Evolutionary conservation across 805 yeast genomes (phyloP).

Genomic region (Candida alai): DNA sequence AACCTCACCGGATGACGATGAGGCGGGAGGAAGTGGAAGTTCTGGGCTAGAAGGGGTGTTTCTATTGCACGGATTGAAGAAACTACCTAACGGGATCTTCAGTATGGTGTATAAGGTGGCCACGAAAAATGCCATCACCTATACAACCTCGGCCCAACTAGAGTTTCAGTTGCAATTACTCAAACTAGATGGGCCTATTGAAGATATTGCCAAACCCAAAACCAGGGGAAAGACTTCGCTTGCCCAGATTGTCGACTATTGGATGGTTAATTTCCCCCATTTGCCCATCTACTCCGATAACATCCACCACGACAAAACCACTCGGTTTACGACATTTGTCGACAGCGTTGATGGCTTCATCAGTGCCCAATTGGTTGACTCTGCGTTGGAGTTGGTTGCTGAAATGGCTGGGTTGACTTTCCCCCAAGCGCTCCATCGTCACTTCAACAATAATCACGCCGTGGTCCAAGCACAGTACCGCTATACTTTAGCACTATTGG

Average conservation of each 20-base stretch:
- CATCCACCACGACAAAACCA: background rate
- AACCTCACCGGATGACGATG: slow-evolving; percentile 11
- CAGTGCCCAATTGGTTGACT: background rate
- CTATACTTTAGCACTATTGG: slow-evolving; percentile 11
- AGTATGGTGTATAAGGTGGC: slow-evolving; percentile 21
- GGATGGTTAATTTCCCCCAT: slow-evolving; percentile 17
- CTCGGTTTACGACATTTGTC: slow-evolving; percentile 1
- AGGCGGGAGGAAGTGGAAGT: slow-evolving; percentile 7
- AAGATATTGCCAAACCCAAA: background rate
- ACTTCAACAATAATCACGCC: slow-evolving; percentile 7
- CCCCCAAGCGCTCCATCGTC: background rate
- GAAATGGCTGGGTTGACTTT: background rate
- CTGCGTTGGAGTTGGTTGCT: slow-evolving; percentile 3
- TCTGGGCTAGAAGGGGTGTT: slow-evolving; percentile 25
- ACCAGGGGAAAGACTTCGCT: slow-evolving; percentile 16
- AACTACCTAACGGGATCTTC: slow-evolving; percentile 17
- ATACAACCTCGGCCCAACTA: slow-evolving; percentile 22
- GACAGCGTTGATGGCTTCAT: slow-evolving; percentile 5
- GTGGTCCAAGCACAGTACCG: slow-evolving; percentile 8
- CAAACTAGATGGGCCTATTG: slow-evolving; percentile 9
- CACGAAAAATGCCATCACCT: slow-evolving; percentile 25
- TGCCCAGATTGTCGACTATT: slow-evolving; percentile 18
- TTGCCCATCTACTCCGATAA: slow-evolving; percentile 20
- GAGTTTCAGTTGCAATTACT: slow-evolving; percentile 25
- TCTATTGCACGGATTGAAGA: slow-evolving; percentile 21